Evolutionary conservation across 768 basidiomycete species (phyloP), one percentile per base, ranked within the genome.

Genomic region (Pulveroboletus sp.): DNA sequence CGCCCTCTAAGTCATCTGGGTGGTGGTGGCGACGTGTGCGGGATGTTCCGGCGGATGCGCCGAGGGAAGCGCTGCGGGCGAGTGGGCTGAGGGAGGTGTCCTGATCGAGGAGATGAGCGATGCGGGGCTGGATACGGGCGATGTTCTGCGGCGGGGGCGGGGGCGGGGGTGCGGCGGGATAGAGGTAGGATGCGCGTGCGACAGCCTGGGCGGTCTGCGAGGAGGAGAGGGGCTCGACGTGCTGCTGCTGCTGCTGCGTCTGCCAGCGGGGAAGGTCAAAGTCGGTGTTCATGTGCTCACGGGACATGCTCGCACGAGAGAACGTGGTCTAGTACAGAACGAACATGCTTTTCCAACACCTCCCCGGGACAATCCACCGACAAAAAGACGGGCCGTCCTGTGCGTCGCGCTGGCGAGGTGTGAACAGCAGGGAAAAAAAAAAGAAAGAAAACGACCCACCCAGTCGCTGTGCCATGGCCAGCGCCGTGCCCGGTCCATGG

Each of bases 201-300:
- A 72, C 69, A 2, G 72, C 64, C 48, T 77, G 73, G 32, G 82
- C 80, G 11, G 82, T 72, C 69, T 84, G 82, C 20, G 82, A 75
- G 70, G 83, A 85, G 6, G 75, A 73, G 51, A 76, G 69, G 44
- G 72, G 60, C 65, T 77, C 75, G 60, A 71, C 63, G 37, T 68
- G 64, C 29, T 70, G 62, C 62, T 74, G 64, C 36, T 68, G 64
- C 29, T 70, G 62, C 62, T 74, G 75, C 13, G 76, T 73, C 55
- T 74, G 75, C 77, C 76, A 79, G 61, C 77, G 77, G 53, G 79
- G 77, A 49, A 79, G 77, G 67, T 88, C 87, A 72, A 87, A 90
- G 72, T 80, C 81, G 74, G 89, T 86, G 82, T 87, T 86, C 74
- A 87, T 86, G 79, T 83, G n/a, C n/a, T n/a, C n/a, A n/a, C n/a